A percentile compares a stretch with the other conserved stretches of the same genome.
These are phyloP conservation scores for Alternaria rosae DNA, from an alignment of 2,329 filamentous ascomycete species.

Conservation along the genomic window DNA sequence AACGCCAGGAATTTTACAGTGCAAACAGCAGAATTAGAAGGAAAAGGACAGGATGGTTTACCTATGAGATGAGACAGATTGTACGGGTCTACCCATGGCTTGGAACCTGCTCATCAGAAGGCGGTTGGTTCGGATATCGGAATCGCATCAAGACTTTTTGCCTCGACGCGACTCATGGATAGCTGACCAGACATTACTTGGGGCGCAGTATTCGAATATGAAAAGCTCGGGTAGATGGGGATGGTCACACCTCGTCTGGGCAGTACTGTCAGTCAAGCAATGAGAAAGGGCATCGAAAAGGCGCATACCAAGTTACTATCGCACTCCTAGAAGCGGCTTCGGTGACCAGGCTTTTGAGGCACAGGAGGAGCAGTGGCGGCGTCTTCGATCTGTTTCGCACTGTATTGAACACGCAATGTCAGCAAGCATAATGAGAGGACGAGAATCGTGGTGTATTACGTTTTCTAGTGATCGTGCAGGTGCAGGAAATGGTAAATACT, in stretches of 20 bases:
- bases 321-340: conserved; percentile 23
- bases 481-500: conserved; percentile 24
- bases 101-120: background rate
- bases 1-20: conserved; percentile 2
- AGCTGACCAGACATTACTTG: conserved; percentile 12
- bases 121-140: background rate
- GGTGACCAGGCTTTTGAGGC: conserved; percentile 19
- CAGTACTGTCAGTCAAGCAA: conserved; percentile 3
- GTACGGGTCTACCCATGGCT: background rate
- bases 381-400: conserved; percentile 22
- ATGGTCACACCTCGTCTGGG: conserved; percentile 13
- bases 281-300: background rate
- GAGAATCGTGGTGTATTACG: conserved; percentile 39
- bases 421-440: conserved; percentile 15
- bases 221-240: conserved; percentile 3
- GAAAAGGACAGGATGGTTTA: conserved; percentile 3
- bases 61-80: background rate
- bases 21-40: background rate
- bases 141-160: background rate
- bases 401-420: conserved; percentile 12
- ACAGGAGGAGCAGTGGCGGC: conserved; percentile 2
- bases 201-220: background rate
- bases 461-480: conserved; percentile 34
- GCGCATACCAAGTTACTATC: conserved; percentile 11
- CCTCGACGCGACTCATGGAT: background rate